Base-by-base conservation (phyloP, 345 rosid species). In the Fremontodendron californicum region DNA sequence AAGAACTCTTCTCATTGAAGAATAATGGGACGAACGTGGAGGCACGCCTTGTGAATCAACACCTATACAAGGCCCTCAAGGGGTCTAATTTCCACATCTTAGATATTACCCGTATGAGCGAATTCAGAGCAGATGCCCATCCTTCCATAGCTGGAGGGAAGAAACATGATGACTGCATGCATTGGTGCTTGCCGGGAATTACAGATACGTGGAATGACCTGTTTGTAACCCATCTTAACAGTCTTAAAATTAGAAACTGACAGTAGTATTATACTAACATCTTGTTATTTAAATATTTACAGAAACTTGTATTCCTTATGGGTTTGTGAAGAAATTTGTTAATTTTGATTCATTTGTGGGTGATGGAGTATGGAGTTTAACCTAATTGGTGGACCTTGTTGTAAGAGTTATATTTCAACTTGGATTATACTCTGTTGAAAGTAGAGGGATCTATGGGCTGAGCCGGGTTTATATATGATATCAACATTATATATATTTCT, bases 151-250 rank as follows among this genome's bases (percentile, higher is more conserved):
- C 90, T 15, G 98, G 99, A 67, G 96, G 97, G 51, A 95, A 93
- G 91, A 91, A 87, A 72, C 73, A 68, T 0, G 88, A 89, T 16
- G 99, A 93, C 68, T 93, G 97, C 81, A 93, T 95, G 99, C 98
- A 93, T 78, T 93, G 98, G 97, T 95, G 99, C 88, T 86, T 95
- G 65, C 99, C 98, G 0, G 96, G 99, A 42, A 79, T 92, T n/a
- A 87, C 96, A 0, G 97, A 95, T 64, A 89, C 89, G 48, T 93
- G 99, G 96, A 93, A 89, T 35, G 97, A 93, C 78, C 76, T 95
- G 58, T 82, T 95, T 35, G 75, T 84, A 2, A 82, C 85, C 39
- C 78, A 86, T 57, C 49, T 89, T 15, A 78, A 74, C 70, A 62
- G 54, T 42, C 71, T 82, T 29, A 82, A 82, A 81, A 29, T 15